These are phyloP conservation scores for Arabidopsis lyrata DNA, from an alignment of 441 rosid species.

Conservation along the genomic window DNA sequence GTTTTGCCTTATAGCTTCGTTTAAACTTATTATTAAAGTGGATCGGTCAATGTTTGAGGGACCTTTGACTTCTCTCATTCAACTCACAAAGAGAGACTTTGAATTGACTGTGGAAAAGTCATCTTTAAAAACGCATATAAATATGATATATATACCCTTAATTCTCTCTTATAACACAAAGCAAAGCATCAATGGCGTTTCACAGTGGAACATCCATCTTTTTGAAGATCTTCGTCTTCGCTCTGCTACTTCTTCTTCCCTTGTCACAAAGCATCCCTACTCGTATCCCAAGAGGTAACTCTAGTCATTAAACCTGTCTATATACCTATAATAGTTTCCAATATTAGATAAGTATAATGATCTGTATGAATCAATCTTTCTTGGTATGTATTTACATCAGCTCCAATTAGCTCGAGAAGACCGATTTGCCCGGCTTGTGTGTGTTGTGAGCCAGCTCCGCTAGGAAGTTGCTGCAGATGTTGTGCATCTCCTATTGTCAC, in stretches of 20 bases:
- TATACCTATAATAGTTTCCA: neutral
- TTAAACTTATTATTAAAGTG: neutral
- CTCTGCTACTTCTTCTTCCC: constrained; percentile 33
- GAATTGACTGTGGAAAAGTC: constrained; percentile 25
- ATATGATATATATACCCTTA: neutral
- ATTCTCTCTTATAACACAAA: constrained; percentile 3
- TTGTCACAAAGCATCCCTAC: constrained; percentile 32
- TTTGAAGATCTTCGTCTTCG: constrained; percentile 16
- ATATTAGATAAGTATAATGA: constrained; percentile 1
- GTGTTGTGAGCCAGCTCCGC: constrained; percentile 37
- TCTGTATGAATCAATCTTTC: neutral
- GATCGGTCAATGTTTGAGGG: constrained; percentile 1
- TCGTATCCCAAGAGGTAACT: constrained; percentile 36
- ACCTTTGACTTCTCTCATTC: constrained; percentile 31
- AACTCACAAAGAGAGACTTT: constrained; percentile 29
- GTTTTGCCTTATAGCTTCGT: neutral
- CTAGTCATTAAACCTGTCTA: neutral
- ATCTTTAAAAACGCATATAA: constrained; percentile 23
- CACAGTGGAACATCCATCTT: constrained; percentile 12
- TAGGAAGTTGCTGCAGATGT: constrained; percentile 41
- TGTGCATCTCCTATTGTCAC: constrained; percentile 40
- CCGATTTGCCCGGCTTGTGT: constrained; percentile 44
- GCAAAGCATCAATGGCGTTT: constrained; percentile 28
- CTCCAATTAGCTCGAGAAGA: constrained; percentile 18
- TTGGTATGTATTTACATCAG: constrained; percentile 20